Base-by-base conservation (phyloP, 2,329 filamentous ascomycete species). In the Hypomyces rosellus region DNA sequence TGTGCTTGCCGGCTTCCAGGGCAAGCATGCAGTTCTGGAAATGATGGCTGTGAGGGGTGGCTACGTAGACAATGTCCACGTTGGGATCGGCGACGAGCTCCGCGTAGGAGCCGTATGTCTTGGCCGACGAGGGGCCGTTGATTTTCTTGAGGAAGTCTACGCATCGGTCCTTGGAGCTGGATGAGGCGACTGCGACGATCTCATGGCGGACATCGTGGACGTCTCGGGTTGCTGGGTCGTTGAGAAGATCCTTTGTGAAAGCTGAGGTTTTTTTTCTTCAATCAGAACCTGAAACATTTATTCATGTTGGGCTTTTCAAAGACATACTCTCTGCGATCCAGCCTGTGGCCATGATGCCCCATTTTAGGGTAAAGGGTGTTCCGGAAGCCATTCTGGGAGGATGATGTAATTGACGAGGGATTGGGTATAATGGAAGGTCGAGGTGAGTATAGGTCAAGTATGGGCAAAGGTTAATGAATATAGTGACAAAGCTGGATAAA, bases 1-100 rank as follows among this genome's bases (percentile, higher is more conserved):
- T 89, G 61, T 92, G 79, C 76, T 95, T 96, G 61, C 88, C 87
- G 7, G 86, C 87, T 57, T 88, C 80, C 37, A 96, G 76, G 40
- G 84, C 86, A n/a, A 95, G 78, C 81, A 90, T 88, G 56, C 82
- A 80, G 70, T 96, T 92, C 67, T 95, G 89, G 73, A 91, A 95
- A 73, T 96, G 90, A 68, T 95, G 90, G 60, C 87, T 91, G 72
- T 95, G 90, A 14, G 90, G 90, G 4, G 90, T 95, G 20, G 89
- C 89, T 50, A 96, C 81, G 68, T 95, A 96, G 70, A 96, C 71
- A 59, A 95, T 88, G 67, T 95, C 88, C 57, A 95, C 80, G 60
- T 88, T 79, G 6, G 85, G 73, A 65, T 95, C 88, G 46, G 80
- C 78, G 22, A 92, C 89, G 25, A 96, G 79, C 65, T 90, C 87